Percentiles rank a stretch among this genome's conserved stretches.
These are phyloP conservation scores for Chlamydomonas sp. DNA, from an alignment of 139 green algal genomes.

Conservation along the genomic window DNA sequence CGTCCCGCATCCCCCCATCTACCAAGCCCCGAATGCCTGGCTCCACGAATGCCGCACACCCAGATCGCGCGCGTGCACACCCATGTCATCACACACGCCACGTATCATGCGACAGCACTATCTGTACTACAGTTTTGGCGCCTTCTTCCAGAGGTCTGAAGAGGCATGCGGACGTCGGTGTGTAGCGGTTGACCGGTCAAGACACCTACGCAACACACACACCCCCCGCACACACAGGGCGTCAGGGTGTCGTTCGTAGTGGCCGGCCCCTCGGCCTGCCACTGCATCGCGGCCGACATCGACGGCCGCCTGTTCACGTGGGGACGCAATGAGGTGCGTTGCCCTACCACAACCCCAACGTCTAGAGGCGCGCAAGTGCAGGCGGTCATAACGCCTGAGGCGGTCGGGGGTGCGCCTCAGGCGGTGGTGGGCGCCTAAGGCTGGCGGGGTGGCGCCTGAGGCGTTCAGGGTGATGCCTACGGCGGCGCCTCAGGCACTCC, in stretches of 20 bases:
- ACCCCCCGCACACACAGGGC: slow-evolving; percentile 35
- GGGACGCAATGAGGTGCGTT: slow-evolving; percentile 78
- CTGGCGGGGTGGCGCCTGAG: background rate
- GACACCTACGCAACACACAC: background rate
- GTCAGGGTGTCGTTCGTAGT: slow-evolving; percentile 69
- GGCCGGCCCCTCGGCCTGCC: slow-evolving; percentile 58
- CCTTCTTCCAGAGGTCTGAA: no score
- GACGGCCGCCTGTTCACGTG: slow-evolving; percentile 75
- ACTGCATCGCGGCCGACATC: slow-evolving; percentile 60
- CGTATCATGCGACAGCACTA: no score
- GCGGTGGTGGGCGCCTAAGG: background rate
- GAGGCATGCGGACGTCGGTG: background rate
- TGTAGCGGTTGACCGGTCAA: background rate
- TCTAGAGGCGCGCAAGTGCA: no score
- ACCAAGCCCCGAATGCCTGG: background rate
- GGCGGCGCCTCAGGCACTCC: no score
- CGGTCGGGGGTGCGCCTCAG: background rate
- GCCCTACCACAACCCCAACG: no score
- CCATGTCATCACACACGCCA: no score
- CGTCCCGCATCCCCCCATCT: background rate
- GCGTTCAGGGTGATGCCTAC: no score
- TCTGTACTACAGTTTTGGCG: no score
- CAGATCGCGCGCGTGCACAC: no score
- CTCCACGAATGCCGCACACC: no score
- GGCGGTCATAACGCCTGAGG: no score